Percentiles rank a stretch among this genome's conserved stretches.
phyloP scores from a whole-genome alignment of 2,329 filamentous ascomycete genomes.

The Fusarium sp. region DNA sequence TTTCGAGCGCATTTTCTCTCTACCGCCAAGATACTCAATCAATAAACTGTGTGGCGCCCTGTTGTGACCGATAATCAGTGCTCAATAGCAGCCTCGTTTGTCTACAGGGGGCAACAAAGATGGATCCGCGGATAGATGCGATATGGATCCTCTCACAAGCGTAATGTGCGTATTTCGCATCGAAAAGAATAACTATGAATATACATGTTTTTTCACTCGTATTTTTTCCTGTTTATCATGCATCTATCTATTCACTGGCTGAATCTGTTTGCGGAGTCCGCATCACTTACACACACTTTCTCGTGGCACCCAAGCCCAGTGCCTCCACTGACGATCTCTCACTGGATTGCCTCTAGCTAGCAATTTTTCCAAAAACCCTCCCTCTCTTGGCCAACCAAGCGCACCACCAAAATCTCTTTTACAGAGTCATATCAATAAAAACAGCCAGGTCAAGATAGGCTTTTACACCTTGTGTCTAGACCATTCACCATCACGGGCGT shows the following conservation, averaged over 20 bases:
- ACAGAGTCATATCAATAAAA: constrained; percentile 8
- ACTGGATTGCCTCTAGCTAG: constrained; percentile 28
- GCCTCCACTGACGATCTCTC: constrained; percentile 29
- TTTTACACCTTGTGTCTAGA: background rate
- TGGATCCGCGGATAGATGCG: background rate
- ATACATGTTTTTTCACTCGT: background rate
- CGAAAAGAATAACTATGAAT: background rate
- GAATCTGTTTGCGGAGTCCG: background rate
- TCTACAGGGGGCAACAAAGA: background rate
- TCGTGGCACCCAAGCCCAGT: constrained; percentile 1
- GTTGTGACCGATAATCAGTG: constrained; percentile 6
- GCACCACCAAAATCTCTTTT: constrained; percentile 24
- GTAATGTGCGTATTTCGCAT: background rate
- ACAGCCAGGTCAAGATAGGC: background rate
- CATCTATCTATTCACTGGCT: background rate
- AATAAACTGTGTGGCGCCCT: constrained; percentile 2
- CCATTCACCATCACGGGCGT: background rate
- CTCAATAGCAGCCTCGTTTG: constrained; percentile 18
- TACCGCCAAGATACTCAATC: background rate
- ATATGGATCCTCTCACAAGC: background rate
- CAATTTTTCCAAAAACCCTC: constrained; percentile 40
- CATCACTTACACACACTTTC: background rate
- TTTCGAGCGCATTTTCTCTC: background rate
- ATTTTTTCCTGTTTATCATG: background rate
- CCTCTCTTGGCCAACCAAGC: constrained; percentile 28